Conservation (phyloP, 2,329 filamentous ascomycete species). For the Stagonosporopsis cucurbitacearum region DNA sequence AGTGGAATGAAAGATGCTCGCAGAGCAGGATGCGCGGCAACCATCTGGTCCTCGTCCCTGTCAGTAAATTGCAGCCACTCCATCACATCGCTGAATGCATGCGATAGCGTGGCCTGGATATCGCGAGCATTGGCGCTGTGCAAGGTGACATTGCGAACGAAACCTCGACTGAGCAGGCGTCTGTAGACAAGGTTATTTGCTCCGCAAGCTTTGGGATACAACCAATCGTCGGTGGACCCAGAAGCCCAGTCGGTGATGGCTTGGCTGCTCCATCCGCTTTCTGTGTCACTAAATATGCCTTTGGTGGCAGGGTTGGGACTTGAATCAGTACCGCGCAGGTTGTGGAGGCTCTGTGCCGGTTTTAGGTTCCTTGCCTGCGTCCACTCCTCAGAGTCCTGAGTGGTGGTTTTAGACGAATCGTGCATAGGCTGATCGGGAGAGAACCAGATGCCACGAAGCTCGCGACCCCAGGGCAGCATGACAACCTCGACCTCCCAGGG, state of each 20-base stretch:
- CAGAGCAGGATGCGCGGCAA: slow-evolving; percentile 60
- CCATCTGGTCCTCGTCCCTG: slow-evolving; percentile 34
- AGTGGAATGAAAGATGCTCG: slow-evolving; percentile 75
- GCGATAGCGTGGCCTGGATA: slow-evolving; percentile 67
- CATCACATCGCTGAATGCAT: slow-evolving; percentile 66
- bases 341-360: slow-evolving; percentile 9
- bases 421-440: slow-evolving; percentile 51
- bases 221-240: slow-evolving; percentile 60
- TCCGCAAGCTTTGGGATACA: slow-evolving; percentile 72
- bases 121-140: slow-evolving; percentile 70
- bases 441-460: slow-evolving; percentile 62
- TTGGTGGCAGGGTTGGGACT: slow-evolving; percentile 26
- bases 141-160: slow-evolving; percentile 70
- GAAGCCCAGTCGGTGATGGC: slow-evolving; percentile 59
- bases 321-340: slow-evolving; percentile 33
- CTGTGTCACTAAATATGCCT: slow-evolving; percentile 36
- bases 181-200: slow-evolving; percentile 68
- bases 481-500: slow-evolving; percentile 81
- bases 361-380: slow-evolving; percentile 45
- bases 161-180: slow-evolving; percentile 75
- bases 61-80: slow-evolving; percentile 39
- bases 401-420: slow-evolving; percentile 41
- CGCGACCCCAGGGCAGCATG: slow-evolving; percentile 70
- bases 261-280: slow-evolving; percentile 57
- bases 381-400: slow-evolving; percentile 57